phyloP scores from a whole-genome alignment of 2,329 filamentous ascomycete genomes.

The Paracamarosporium sp. region DNA sequence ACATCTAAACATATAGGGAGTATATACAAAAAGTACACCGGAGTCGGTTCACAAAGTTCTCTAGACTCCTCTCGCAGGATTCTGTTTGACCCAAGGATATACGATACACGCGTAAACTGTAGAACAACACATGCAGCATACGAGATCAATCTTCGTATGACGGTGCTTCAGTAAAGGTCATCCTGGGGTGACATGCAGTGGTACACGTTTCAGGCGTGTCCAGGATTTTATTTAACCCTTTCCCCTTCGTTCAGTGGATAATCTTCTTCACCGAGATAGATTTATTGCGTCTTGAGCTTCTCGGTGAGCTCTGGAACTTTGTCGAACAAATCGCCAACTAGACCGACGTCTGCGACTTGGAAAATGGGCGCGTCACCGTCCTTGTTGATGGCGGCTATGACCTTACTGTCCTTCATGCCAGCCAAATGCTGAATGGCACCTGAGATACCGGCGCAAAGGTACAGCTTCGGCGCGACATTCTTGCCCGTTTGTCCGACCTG shows the following conservation, averaged over 20 bases:
- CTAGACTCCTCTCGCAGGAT: too few relatives aligned
- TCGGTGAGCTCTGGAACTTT: slow-evolving; percentile 95
- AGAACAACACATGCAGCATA: neutral
- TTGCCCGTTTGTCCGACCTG: slow-evolving; percentile 99
- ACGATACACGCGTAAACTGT: neutral
- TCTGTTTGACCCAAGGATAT: neutral
- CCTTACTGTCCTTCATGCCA: slow-evolving; percentile 99
- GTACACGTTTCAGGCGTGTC: neutral
- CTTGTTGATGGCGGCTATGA: slow-evolving; percentile 99
- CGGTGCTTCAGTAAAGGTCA: neutral
- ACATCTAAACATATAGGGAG: neutral
- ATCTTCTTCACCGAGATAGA: neutral
- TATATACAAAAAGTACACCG: neutral
- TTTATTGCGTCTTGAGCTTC: slow-evolving; percentile 73
- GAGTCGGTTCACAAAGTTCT: neutral
- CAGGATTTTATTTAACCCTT: neutral
- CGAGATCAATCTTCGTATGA: slow-evolving; percentile 1
- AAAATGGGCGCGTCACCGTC: slow-evolving; percentile 97
- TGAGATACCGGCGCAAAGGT: slow-evolving; percentile 93
- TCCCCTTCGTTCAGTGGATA: slow-evolving; percentile 4
- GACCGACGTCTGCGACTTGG: slow-evolving; percentile 93
- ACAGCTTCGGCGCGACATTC: slow-evolving; percentile 95
- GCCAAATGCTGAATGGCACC: slow-evolving; percentile 98
- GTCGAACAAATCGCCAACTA: slow-evolving; percentile 95
- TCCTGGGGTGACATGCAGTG: neutral